Percentiles rank a stretch among this genome's conserved stretches.
These are phyloP conservation scores for Ogataea hybrid DNA, from an alignment of 1,139 yeast genomes.

Conservation along the genomic window DNA sequence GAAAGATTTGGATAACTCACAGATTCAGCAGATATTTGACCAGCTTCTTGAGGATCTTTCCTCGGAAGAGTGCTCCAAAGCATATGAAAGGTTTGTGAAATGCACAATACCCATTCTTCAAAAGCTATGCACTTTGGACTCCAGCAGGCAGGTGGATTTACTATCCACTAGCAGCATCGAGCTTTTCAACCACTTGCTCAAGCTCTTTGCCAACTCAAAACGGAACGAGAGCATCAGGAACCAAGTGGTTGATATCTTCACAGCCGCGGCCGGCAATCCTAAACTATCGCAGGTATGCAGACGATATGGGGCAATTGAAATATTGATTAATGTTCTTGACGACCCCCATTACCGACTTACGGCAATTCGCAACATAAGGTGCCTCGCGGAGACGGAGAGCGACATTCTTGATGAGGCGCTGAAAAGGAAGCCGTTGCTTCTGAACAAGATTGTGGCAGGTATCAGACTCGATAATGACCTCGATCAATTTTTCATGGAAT, in stretches of 20 bases:
- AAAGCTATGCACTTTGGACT: slow-evolving; percentile 14
- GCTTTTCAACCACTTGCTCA: slow-evolving; percentile 11
- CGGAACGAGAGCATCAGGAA: slow-evolving; percentile 7
- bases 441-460: slow-evolving; percentile 12
- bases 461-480: slow-evolving; percentile 11
- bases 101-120: slow-evolving; percentile 14
- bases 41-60: slow-evolving; percentile 17
- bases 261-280: slow-evolving; percentile 15
- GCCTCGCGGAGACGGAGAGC: slow-evolving; percentile 8
- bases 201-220: slow-evolving; percentile 7
- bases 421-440: slow-evolving; percentile 11
- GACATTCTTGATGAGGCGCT: slow-evolving; percentile 16
- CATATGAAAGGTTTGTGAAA: slow-evolving; percentile 13
- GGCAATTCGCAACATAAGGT: slow-evolving; percentile 12
- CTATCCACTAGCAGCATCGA: slow-evolving; percentile 16
- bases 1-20: slow-evolving; percentile 8
- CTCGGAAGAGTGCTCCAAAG: slow-evolving; percentile 11
- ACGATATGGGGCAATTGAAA: slow-evolving; percentile 17
- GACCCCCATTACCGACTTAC: slow-evolving; percentile 10
- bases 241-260: slow-evolving; percentile 13
- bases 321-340: slow-evolving; percentile 13
- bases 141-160: slow-evolving; percentile 13
- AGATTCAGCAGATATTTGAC: slow-evolving; percentile 16
- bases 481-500: slow-evolving; percentile 11
- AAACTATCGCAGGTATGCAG: slow-evolving; percentile 7